Base-by-base conservation (phyloP, 768 basidiomycete genomes). In the Macrocybe gigantea region DNA sequence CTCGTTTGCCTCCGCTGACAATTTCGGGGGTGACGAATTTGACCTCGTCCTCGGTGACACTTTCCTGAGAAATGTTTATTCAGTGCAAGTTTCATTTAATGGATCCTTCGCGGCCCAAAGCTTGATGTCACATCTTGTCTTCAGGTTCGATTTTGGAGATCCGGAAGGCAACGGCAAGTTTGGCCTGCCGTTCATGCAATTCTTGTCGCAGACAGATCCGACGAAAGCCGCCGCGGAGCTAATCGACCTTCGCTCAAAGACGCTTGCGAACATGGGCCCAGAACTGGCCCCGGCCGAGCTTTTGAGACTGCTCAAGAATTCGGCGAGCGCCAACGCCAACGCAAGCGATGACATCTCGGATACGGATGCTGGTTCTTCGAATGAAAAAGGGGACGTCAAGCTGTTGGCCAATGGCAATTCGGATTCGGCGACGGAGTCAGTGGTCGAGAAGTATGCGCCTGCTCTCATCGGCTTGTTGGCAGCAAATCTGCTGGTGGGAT, bases 21-120 rank as follows among this genome's bases (percentile, higher is more conserved):
- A 42, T 13, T 46, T 57, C 35, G 56, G 54, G 6, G 51, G 37
- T 2, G 49, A 48, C 22, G 72, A 62, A 10, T 60, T 68, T 30
- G 74, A 75, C 22, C 63, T 64, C n/a, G 41, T 70, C 1, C 63
- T 74, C 36, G 74, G 74, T 1, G 71, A 71, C 49, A 60, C 68
- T 4, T 74, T 73, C 57, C 64, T 75, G 54, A 69, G 74, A 33
- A 75, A 75, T 45, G 68, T 72, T 22, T 74, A 75, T 47, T 60
- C 68, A 0, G 66, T 72, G 72, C 74, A 58, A 5, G 71, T 49
- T 33, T 40, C 36, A 11, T 11, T 7, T 22, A 22, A 22, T 22
- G 22, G 22, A 22, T 6, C 48, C 31, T 6, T 22, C 31, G 11
- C 31, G 5, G 13, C 13, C n/a, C 34, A 6, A 5, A 13, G 8